Evolutionary conservation across 768 basidiomycete genomes (phyloP).

Genomic region (Ramaria sp.): DNA sequence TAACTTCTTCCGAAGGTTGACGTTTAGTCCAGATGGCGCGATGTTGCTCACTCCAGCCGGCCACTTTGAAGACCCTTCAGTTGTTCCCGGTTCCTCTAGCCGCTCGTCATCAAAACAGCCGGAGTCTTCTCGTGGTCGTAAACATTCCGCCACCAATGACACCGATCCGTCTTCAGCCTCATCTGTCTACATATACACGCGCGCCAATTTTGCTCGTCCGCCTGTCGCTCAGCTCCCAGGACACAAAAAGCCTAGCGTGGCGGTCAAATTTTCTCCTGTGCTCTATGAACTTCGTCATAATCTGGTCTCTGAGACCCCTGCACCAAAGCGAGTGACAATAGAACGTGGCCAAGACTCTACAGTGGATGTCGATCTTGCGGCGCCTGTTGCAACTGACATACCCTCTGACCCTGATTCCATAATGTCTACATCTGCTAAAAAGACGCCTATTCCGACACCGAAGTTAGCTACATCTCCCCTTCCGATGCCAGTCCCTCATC

Average conservation of each 20-base stretch:
- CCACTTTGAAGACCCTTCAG: slow-evolving; percentile 89
- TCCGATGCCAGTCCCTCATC: slow-evolving; percentile 40
- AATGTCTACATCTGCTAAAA: slow-evolving; percentile 10
- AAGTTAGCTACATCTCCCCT: slow-evolving; percentile 17
- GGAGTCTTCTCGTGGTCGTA: slow-evolving; percentile 44
- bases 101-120: slow-evolving; percentile 20
- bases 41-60: slow-evolving; percentile 92
- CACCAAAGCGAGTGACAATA: slow-evolving; percentile 46
- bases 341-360: slow-evolving; percentile 55
- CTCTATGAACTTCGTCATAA: slow-evolving; percentile 77
- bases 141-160: slow-evolving; percentile 31
- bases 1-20: slow-evolving; percentile 89
- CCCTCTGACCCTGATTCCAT: slow-evolving; percentile 23
- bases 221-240: slow-evolving; percentile 94
- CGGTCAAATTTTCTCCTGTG: slow-evolving; percentile 87
- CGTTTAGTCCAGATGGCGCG: slow-evolving; percentile 92
- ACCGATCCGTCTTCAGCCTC: slow-evolving; percentile 32
- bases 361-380: slow-evolving; percentile 50
- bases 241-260: slow-evolving; percentile 91
- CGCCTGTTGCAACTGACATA: slow-evolving; percentile 21
- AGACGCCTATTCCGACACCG: no score
- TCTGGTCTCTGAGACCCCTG: slow-evolving; percentile 29
- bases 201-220: slow-evolving; percentile 86
- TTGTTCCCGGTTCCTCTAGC: slow-evolving; percentile 27
- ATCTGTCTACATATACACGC: slow-evolving; percentile 89